These are phyloP conservation scores for Rehmannia glutinosa DNA, from an alignment of 257 asterid genomes.

Conservation along the genomic window DNA sequence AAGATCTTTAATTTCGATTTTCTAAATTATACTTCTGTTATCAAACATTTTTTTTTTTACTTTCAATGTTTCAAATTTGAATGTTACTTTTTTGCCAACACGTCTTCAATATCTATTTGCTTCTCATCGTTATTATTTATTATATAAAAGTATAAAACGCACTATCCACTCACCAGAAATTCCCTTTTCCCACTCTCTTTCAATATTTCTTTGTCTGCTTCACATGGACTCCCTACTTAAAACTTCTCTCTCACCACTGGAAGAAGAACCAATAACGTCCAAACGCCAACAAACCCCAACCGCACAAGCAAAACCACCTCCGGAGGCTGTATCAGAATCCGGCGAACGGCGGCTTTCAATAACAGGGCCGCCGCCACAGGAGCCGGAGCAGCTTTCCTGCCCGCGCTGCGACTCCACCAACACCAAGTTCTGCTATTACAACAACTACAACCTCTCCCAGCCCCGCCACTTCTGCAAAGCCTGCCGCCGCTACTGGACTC, in stretches of 20 bases:
- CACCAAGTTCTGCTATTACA: constrained; percentile 93
- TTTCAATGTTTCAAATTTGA: too few relatives aligned
- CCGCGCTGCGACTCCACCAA: constrained; percentile 94
- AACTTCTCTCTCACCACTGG: background rate
- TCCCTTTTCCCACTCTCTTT: background rate
- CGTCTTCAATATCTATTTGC: too few relatives aligned
- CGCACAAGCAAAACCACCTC: background rate
- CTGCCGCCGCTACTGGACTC: constrained; percentile 98
- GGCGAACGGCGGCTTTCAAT: constrained; percentile 28
- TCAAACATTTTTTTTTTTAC: too few relatives aligned
- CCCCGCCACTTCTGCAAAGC: constrained; percentile 94
- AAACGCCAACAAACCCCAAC: background rate
- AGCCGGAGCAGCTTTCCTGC: constrained; percentile 84
- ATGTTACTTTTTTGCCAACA: too few relatives aligned
- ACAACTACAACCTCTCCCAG: constrained; percentile 91
- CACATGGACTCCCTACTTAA: constrained; percentile 9
- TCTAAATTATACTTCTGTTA: too few relatives aligned
- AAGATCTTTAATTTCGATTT: too few relatives aligned
- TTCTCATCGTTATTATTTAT: too few relatives aligned
- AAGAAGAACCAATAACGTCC: background rate
- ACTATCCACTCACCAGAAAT: background rate
- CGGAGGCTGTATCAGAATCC: constrained; percentile 30
- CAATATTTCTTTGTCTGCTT: background rate
- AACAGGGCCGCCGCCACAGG: constrained; percentile 62
- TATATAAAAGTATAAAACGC: too few relatives aligned